Conservation (phyloP, 768 basidiomycete genomes). For the Collybia mongolica region DNA sequence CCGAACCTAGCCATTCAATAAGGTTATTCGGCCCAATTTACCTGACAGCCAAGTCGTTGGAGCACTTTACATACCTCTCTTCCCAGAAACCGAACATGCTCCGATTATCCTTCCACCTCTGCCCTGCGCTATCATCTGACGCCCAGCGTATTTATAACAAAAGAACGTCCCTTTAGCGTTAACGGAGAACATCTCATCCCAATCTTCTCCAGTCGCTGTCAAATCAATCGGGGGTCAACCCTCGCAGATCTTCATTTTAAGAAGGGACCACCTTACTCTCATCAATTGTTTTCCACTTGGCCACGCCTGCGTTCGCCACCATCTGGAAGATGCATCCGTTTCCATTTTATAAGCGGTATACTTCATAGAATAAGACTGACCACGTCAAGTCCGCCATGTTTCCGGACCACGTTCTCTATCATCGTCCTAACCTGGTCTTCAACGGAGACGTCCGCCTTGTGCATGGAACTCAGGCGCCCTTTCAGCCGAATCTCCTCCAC, state of each 20-base stretch:
- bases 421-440: conserved; percentile 22
- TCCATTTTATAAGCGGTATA: too few species aligned
- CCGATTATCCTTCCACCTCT: conserved; percentile 39
- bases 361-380: conserved; percentile 15
- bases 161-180: conserved; percentile 31
- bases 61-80: conserved; percentile 30
- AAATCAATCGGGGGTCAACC: background rate
- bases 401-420: conserved; percentile 18
- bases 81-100: conserved; percentile 35
- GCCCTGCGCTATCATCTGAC: conserved; percentile 38
- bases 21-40: background rate
- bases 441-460: conserved; percentile 18
- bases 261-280: conserved; percentile 6
- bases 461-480: conserved; percentile 12
- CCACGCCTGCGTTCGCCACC: conserved; percentile 29
- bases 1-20: conserved; percentile 1
- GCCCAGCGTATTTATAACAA: conserved; percentile 35
- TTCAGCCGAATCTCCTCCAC: conserved; percentile 16
- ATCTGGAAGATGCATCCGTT: conserved; percentile 16
- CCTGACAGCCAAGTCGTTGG: background rate
- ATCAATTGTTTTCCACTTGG: conserved; percentile 1
- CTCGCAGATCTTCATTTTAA: background rate
- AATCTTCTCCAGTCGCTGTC: conserved; percentile 18
- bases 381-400: conserved; percentile 27
- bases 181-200: conserved; percentile 20